Conservation (phyloP, 1,284 basidiomycete species). For the Thecaphora thlaspeos region DNA sequence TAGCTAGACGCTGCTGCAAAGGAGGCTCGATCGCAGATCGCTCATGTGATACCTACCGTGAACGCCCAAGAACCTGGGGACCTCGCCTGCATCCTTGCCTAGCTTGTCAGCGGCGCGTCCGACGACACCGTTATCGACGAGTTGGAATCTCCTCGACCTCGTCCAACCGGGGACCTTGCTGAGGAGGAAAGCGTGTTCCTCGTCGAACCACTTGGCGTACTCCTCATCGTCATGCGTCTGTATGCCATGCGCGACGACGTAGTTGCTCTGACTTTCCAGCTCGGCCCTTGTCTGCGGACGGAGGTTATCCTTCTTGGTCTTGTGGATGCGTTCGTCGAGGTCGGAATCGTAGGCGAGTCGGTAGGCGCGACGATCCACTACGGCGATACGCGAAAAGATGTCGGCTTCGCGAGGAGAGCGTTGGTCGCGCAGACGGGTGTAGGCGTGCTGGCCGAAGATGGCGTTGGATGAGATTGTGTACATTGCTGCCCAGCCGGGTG, state of each 20-base stretch:
- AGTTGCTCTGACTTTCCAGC: slow-evolving; percentile 8
- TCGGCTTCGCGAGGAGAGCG: slow-evolving; percentile 56
- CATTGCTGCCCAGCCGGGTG: slow-evolving; percentile 49
- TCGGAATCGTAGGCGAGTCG: slow-evolving; percentile 41
- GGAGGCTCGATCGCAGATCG: slow-evolving; percentile 1
- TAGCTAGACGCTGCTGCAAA: too few relatives aligned
- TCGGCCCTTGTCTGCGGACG: slow-evolving; percentile 8
- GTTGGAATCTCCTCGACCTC: slow-evolving; percentile 36
- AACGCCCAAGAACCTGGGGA: slow-evolving; percentile 30
- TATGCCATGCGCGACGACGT: slow-evolving; percentile 39
- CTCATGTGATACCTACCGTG: slow-evolving; percentile 38
- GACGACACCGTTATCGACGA: slow-evolving; percentile 38
- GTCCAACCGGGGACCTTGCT: slow-evolving; percentile 42
- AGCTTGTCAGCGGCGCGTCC: slow-evolving; percentile 16
- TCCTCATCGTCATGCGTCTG: slow-evolving; percentile 4
- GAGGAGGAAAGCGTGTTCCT: slow-evolving; percentile 36
- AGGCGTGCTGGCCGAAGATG: slow-evolving; percentile 52
- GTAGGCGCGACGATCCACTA: slow-evolving; percentile 58
- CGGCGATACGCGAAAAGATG: slow-evolving; percentile 52
- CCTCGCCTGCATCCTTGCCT: slow-evolving; percentile 4
- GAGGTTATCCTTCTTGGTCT: slow-evolving; percentile 6
- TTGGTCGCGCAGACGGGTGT: slow-evolving; percentile 54
- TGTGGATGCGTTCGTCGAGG: slow-evolving; percentile 4
- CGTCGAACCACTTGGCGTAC: slow-evolving; percentile 42
- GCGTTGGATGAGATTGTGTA: slow-evolving; percentile 55